Percentiles rank a stretch among this genome's conserved stretches.
Conservation (phyloP, 1,284 basidiomycete species). For the Malassezia obtusa region DNA sequence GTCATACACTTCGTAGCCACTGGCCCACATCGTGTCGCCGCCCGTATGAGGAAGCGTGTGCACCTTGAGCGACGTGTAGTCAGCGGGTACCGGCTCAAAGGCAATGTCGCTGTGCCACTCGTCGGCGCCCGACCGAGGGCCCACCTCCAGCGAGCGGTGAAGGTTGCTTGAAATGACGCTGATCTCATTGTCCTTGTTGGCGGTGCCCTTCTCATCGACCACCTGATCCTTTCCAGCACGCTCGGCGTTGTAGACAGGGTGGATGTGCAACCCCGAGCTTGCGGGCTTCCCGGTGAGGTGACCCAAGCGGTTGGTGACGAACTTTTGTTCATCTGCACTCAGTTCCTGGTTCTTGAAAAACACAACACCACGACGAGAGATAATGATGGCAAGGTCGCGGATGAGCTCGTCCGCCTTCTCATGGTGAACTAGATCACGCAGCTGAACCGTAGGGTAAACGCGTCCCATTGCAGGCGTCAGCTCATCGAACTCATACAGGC, state of each 20-base stretch:
- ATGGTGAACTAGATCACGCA: constrained; percentile 49
- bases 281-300: constrained; percentile 56
- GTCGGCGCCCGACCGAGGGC: constrained; percentile 1
- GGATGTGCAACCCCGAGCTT: constrained; percentile 57
- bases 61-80: constrained; percentile 52
- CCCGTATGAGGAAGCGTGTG: constrained; percentile 20
- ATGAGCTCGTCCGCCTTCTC: constrained; percentile 51
- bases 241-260: constrained; percentile 57
- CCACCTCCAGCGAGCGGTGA: constrained; percentile 4
- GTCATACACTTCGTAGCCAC: constrained; percentile 59
- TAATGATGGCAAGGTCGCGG: constrained; percentile 54
- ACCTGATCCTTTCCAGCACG: constrained; percentile 27
- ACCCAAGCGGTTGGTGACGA: constrained; percentile 54
- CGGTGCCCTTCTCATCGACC: constrained; percentile 18
- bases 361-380: constrained; percentile 61
- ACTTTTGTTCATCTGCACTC: constrained; percentile 52
- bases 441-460: constrained; percentile 50
- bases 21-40: constrained; percentile 50
- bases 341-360: constrained; percentile 60
- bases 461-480: constrained; percentile 50
- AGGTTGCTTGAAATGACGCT: constrained; percentile 26
- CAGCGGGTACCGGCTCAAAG: constrained; percentile 61
- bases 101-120: constrained; percentile 56
- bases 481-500: constrained; percentile 18
- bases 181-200: constrained; percentile 29